Conservation (phyloP, 805 yeast genomes). For the Cyberlindnera mississippiensis region DNA sequence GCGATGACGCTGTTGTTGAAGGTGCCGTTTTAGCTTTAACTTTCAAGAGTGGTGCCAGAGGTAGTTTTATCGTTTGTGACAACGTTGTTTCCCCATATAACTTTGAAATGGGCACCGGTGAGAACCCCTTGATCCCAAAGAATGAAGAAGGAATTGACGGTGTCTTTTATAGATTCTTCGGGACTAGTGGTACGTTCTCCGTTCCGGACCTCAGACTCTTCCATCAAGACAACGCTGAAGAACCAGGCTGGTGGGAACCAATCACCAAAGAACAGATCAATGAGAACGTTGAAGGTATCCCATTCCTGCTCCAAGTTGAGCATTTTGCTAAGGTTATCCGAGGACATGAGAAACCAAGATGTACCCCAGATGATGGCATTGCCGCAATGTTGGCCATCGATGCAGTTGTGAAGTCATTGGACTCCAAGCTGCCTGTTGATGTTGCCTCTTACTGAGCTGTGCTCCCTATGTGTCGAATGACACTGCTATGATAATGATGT, state of each 20-base stretch:
- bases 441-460: constrained; percentile 9
- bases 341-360: constrained; percentile 16
- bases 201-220: constrained; percentile 20
- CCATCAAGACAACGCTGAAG: constrained; percentile 13
- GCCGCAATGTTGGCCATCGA: constrained; percentile 20
- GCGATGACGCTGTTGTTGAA: constrained; percentile 19
- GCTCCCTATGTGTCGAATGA: background rate
- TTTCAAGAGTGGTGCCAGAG: constrained; percentile 16
- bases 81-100: constrained; percentile 20
- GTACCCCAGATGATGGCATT: constrained; percentile 21
- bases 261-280: constrained; percentile 9
- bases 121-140: constrained; percentile 20
- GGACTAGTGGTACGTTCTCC: constrained; percentile 17
- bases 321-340: constrained; percentile 19
- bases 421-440: constrained; percentile 13
- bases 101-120: constrained; percentile 24
- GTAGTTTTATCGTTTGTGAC: constrained; percentile 19
- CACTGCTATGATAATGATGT: background rate
- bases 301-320: constrained; percentile 19
- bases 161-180: constrained; percentile 20
- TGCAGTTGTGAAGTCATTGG: constrained; percentile 19
- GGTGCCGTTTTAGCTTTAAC: constrained; percentile 20
- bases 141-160: constrained; percentile 15
- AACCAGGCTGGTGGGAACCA: constrained; percentile 19
- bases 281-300: constrained; percentile 14